phyloP scores from a whole-genome alignment of 176 grass and related monocot genomes.

The Tuctoria greenei region DNA sequence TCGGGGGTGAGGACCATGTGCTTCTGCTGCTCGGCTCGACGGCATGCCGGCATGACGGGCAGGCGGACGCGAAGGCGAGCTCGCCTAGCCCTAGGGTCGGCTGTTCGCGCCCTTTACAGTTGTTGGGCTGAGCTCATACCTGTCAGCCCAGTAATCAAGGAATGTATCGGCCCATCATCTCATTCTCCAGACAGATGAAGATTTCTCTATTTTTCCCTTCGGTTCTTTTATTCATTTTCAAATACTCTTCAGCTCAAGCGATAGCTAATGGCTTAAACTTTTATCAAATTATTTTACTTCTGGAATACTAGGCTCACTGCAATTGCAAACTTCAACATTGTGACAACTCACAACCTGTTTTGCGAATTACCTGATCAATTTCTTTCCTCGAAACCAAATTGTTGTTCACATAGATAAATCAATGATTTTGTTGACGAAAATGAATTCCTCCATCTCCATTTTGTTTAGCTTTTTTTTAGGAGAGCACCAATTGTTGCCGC shows the following conservation, averaged over 20 bases:
- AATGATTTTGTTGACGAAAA: background rate
- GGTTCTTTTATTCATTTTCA: no score
- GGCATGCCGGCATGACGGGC: no score
- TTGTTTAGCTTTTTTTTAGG: no score
- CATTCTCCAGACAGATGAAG: background rate
- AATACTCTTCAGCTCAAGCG: no score
- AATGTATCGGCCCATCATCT: background rate
- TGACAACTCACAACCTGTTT: background rate
- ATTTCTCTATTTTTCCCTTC: no score
- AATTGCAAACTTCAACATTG: background rate
- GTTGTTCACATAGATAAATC: background rate
- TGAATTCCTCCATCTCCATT: background rate
- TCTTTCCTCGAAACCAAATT: background rate
- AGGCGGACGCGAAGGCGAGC: no score
- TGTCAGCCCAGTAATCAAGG: background rate
- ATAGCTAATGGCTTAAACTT: background rate
- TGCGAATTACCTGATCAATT: background rate
- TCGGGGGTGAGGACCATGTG: no score
- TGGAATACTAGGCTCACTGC: background rate
- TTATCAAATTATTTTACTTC: background rate
- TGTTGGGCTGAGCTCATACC: background rate
- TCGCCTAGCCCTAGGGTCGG: no score
- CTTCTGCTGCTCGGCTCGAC: no score
- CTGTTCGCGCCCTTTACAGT: no score
- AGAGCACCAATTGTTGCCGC: background rate